phyloP scores from a whole-genome alignment of 148 eudicot species.

The Vaccinium corymbosum region DNA sequence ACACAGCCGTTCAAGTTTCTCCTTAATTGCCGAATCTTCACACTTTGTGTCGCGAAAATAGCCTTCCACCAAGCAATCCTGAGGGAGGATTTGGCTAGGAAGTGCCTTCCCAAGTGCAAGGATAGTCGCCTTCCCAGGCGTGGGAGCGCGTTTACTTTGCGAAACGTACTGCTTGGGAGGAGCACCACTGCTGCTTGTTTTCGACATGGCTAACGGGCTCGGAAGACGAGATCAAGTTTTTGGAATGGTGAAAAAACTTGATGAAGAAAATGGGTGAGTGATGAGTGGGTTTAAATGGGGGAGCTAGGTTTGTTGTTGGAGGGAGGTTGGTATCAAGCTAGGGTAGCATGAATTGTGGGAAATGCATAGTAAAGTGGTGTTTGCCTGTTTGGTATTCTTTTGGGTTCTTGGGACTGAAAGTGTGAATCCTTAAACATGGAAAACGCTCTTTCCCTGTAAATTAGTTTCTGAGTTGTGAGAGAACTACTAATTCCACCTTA shows the following conservation, averaged over 20 bases:
- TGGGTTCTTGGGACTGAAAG: constrained; percentile 17
- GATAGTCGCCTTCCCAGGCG: constrained; percentile 70
- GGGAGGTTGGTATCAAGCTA: constrained; percentile 40
- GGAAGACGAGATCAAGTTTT: background rate
- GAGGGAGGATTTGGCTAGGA: constrained; percentile 80
- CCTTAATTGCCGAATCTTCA: constrained; percentile 56
- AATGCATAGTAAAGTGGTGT: background rate
- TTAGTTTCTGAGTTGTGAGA: background rate
- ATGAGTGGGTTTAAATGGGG: constrained; percentile 37
- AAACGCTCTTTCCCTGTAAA: constrained; percentile 13
- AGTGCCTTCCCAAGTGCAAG: constrained; percentile 79
- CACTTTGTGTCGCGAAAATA: constrained; percentile 74
- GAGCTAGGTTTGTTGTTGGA: constrained; percentile 31
- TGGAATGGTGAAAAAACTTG: background rate
- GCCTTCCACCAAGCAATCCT: constrained; percentile 76
- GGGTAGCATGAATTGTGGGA: constrained; percentile 45
- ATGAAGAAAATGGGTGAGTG: constrained; percentile 3
- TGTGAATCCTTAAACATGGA: constrained; percentile 13
- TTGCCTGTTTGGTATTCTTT: background rate
- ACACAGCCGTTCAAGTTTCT: constrained; percentile 81
- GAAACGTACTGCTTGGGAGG: constrained; percentile 25
- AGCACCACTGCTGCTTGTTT: constrained; percentile 29
- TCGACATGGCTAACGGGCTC: constrained; percentile 38
- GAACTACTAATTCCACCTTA: constrained; percentile 21
- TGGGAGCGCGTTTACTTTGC: constrained; percentile 38